These are phyloP conservation scores for Aspergillus sp. DNA, from an alignment of 2,329 filamentous ascomycete species.

Conservation along the genomic window DNA sequence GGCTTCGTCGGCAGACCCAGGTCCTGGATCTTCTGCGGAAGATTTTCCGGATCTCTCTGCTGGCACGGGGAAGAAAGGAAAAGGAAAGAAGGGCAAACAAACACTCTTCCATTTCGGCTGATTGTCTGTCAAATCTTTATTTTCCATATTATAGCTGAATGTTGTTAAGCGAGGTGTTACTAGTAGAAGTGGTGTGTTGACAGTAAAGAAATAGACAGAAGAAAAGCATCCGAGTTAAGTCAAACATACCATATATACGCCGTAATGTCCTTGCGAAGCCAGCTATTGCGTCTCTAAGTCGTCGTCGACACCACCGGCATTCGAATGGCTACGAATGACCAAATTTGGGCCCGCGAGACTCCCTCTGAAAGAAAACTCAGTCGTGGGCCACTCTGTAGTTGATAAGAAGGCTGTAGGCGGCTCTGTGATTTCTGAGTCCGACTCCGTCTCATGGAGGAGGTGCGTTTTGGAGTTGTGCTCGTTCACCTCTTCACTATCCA, in stretches of 20 bases:
- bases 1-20: conserved; percentile 33
- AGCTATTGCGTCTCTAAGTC: not conserved
- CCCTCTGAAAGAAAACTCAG: conserved; percentile 2
- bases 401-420: conserved; percentile 1
- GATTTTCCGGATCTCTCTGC: conserved; percentile 26
- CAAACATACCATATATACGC: not conserved
- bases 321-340: not conserved
- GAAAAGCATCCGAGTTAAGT: not conserved
- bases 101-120: conserved; percentile 47
- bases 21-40: conserved; percentile 28
- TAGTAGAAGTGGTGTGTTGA: conserved; percentile 3
- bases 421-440: conserved; percentile 1
- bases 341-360: not conserved
- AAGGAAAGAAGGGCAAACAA: conserved; percentile 48
- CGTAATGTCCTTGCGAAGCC: not conserved
- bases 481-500: not conserved
- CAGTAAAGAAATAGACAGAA: conserved; percentile 6
- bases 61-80: conserved; percentile 40
- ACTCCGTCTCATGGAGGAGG: not conserved
- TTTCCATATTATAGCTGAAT: not conserved
- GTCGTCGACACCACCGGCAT: not conserved
- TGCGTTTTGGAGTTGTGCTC: not conserved
- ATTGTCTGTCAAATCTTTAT: not conserved
- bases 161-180: conserved; percentile 9
- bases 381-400: conserved; percentile 5